Evolutionary conservation across 2,329 filamentous ascomycete genomes (phyloP).

Genomic region (Orbilia javanica): DNA sequence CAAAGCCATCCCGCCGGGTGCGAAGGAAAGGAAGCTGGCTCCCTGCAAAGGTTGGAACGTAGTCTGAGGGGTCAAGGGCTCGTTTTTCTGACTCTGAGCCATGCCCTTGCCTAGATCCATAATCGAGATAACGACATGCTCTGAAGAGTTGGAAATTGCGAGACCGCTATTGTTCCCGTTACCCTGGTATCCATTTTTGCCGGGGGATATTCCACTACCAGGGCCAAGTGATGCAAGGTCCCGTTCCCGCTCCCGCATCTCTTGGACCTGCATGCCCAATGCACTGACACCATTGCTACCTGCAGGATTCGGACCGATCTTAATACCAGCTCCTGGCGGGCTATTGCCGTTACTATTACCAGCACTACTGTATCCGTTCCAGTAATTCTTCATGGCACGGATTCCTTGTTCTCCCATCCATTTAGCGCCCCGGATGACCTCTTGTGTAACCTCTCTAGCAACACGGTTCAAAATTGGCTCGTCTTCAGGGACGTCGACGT

Average conservation of each 20-base stretch:
- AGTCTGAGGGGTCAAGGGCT: conserved; percentile 70
- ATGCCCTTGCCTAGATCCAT: conserved; percentile 74
- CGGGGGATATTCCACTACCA: conserved; percentile 52
- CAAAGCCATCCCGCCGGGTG: conserved; percentile 78
- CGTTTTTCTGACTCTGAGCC: conserved; percentile 69
- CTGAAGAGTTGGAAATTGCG: conserved; percentile 68
- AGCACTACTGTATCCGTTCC: conserved; percentile 72
- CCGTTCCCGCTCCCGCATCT: conserved; percentile 57
- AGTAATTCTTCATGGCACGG: conserved; percentile 84
- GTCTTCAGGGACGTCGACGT: conserved; percentile 78
- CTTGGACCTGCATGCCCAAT: conserved; percentile 58
- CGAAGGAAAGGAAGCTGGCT: conserved; percentile 84
- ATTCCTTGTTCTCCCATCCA: conserved; percentile 83
- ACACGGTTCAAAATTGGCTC: conserved; percentile 81
- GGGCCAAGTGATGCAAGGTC: conserved; percentile 57
- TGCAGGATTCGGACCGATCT: conserved; percentile 55
- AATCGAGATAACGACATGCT: conserved; percentile 81
- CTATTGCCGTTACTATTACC: conserved; percentile 46
- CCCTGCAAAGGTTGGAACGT: conserved; percentile 80
- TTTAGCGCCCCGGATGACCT: conserved; percentile 78
- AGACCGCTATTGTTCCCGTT: conserved; percentile 64
- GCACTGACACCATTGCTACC: conserved; percentile 53
- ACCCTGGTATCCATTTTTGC: conserved; percentile 51
- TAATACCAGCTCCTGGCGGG: conserved; percentile 50
- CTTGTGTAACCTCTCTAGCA: conserved; percentile 82